Percentiles rank a stretch among this genome's conserved stretches.
Conservation (phyloP, 2,329 filamentous ascomycete genomes). For the Cladobotryum protrusum region DNA sequence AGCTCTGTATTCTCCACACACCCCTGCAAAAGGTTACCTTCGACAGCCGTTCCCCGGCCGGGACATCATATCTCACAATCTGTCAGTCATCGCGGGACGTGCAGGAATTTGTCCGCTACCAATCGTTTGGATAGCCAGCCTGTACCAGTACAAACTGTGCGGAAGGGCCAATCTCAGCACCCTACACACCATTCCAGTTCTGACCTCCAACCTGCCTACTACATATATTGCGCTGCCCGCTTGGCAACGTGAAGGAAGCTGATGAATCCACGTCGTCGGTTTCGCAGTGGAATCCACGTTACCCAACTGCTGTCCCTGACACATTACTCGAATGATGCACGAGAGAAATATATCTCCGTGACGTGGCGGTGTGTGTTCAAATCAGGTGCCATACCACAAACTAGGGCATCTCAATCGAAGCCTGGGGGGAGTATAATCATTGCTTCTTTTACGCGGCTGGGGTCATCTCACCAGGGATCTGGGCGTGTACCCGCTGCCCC, state of each 20-base stretch:
- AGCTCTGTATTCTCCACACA: slow-evolving; percentile 3
- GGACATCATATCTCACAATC: slow-evolving; percentile 11
- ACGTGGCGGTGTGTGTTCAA: slow-evolving; percentile 11
- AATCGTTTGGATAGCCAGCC: slow-evolving; percentile 8
- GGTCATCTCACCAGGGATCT: neutral
- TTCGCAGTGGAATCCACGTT: slow-evolving; percentile 1
- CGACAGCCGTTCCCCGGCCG: slow-evolving; percentile 10
- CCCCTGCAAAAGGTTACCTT: slow-evolving; percentile 6
- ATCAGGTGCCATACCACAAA: slow-evolving; percentile 4
- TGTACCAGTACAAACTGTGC: neutral
- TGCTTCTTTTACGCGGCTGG: neutral
- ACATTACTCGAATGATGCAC: neutral
- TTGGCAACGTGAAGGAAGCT: neutral
- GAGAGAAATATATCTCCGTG: slow-evolving; percentile 5
- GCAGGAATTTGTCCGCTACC: slow-evolving; percentile 11
- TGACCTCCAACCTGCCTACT: neutral
- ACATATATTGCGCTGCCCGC: slow-evolving; percentile 1
- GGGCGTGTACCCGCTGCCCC: neutral
- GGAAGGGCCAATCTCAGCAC: slow-evolving; percentile 1
- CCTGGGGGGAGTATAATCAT: neutral
- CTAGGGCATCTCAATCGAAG: neutral
- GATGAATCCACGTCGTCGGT: slow-evolving; percentile 5
- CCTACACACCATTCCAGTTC: slow-evolving; percentile 1
- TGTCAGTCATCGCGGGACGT: slow-evolving; percentile 13
- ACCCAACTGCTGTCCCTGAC: slow-evolving; percentile 1